Evolutionary conservation across 768 basidiomycete species (phyloP), one percentile per base, ranked within the genome.

Genomic region (Mycena metata): DNA sequence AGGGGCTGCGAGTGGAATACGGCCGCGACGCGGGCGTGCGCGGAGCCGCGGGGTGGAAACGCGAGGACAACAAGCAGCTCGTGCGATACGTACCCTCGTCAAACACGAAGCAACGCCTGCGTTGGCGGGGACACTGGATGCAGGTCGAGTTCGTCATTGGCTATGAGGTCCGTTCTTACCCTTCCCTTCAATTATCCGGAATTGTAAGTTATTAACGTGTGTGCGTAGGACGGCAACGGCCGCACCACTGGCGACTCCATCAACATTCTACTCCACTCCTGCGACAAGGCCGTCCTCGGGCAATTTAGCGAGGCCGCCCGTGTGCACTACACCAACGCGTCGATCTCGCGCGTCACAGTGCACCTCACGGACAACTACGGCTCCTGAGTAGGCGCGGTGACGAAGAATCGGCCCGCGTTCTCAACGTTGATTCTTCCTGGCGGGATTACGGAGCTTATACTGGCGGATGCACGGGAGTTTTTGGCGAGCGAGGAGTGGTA

Each of bases 401-500:
- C 68, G 4, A 79, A 78, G 65, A 70, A 71, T 46, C 72, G 77
- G 6, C 73, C 78, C 12, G 73, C 78, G 10, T 69, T 79, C 57
- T 67, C 72, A 30, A 76, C 77, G 21, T 72, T 81, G n/a, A 71
- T 79, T 26, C 71, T 81, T 9, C 75, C 75, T 1, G 66, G 50
- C 17, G 75, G 76, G 12, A 68, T 78, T 23, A 73, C 73, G 45
- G 73, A 77, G 58, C 69, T 62, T 7, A 36, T 80, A 2, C 68
- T 79, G 3, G 69, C 65, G 23, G 79, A 81, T 54, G 77, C 76
- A 26, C 70, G 69, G 39, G 76, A 79, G 62, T 81, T 80, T 61
- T 52, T 80, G 41, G 73, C 66, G 19, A 69, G 72, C 24, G 74
- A 77, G 60, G 72, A 77, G 23, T 81, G 79, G 79, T 80, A 79